Base-by-base conservation (phyloP, 2,329 filamentous ascomycete genomes). In the Ophiostoma tasmaniense region DNA sequence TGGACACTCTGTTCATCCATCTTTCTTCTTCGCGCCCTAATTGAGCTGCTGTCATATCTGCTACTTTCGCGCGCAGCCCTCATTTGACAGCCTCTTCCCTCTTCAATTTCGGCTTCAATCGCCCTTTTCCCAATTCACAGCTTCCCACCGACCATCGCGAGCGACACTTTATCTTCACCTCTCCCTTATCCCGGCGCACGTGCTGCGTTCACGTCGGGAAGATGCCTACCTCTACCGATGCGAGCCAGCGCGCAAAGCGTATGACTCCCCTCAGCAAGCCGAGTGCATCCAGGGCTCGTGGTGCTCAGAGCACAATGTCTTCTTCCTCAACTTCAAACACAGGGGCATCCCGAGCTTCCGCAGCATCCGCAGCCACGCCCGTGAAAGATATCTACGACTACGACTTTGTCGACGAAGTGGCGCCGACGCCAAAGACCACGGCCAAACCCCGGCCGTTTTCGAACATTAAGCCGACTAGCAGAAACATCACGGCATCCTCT, bases 321-420 rank as follows among this genome's bases (percentile, higher is more conserved):
- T 39, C 64, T 4, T 17, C 67, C 25, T 67, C 69, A 37, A 55
- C 50, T 6, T 45, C 65, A n/a, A 68, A 64, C 52, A 52, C 13
- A 42, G n/a, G 39, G 2, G 61, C 45, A 3, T 30, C 68, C 7
- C 55, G 66, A n/a, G 14, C 39, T n/a, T 14, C 33, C 22, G 30
- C 62, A 22, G 14, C 39, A 37, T 14, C 33, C 11, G 30, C 62
- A 22, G 64, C 42, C 8, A 64, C 69, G 0, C 68, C 70, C 2
- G 70, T 55, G 2, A 73, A 71, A 33, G 72, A 73, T 25, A 59
- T 72, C 1, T 73, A 73, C 64, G 72, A 73, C 37, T 72, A 69
- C 59, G 71, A 73, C 65, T 72, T 72, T 69, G 67, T 69, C n/a
- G 72, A 72, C 66, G 71, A 73, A 30, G 64, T 30, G 5, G 67